A percentile compares a stretch with the other conserved stretches of the same genome.
These are phyloP conservation scores for Aquilaria malaccensis DNA, from an alignment of 345 rosid species.

Conservation along the genomic window DNA sequence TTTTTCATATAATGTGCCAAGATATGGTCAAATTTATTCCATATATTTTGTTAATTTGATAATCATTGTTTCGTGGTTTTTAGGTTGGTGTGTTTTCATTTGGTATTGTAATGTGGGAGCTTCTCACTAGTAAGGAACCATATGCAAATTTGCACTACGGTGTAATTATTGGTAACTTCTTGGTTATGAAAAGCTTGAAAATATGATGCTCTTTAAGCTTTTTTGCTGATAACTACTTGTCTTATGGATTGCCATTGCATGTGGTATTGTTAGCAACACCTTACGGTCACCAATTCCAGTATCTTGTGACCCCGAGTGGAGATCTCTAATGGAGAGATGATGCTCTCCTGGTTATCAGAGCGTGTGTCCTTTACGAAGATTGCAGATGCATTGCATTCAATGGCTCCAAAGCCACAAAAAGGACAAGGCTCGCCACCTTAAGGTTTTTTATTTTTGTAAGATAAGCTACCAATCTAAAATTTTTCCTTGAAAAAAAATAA, in stretches of 20 bases:
- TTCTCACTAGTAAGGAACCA: conserved; percentile 65
- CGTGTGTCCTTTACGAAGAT: conserved; percentile 55
- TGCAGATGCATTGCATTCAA: conserved; percentile 39
- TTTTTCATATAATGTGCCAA: too few species aligned
- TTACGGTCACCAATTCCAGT: conserved; percentile 53
- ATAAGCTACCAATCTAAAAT: too few species aligned
- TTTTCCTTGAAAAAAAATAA: too few species aligned
- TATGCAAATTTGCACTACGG: conserved; percentile 68
- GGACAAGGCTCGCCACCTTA: conserved; percentile 25
- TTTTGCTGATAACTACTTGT: too few species aligned
- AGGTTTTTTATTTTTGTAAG: too few species aligned
- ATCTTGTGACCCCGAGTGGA: conserved; percentile 52
- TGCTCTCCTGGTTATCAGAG: conserved; percentile 60
- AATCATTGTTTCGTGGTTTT: not conserved
- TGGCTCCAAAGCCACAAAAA: conserved; percentile 43
- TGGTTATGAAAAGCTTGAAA: too few species aligned
- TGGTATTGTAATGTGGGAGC: conserved; percentile 68
- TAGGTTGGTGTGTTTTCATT: conserved; percentile 69
- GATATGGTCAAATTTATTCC: too few species aligned
- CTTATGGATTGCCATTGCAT: conserved; percentile 14
- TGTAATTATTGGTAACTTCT: conserved; percentile 46
- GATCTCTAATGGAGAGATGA: conserved; percentile 65
- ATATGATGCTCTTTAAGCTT: too few species aligned
- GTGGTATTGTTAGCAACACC: conserved; percentile 68
- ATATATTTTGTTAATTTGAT: too few species aligned